Base-by-base conservation (phyloP, 2,329 filamentous ascomycete genomes). In the Coniella vitis region DNA sequence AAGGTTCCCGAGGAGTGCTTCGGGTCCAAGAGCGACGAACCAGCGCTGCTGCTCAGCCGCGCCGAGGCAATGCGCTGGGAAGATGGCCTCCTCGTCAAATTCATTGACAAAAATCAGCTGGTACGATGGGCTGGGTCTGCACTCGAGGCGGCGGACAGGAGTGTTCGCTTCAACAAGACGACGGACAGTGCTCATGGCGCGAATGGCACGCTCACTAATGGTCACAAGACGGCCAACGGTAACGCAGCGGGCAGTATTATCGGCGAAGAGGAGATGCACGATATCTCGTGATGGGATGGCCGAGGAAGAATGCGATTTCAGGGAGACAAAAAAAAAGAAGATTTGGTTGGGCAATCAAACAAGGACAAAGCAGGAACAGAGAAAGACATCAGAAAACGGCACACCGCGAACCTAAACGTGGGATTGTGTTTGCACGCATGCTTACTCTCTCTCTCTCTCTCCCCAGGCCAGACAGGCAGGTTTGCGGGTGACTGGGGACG, bases 11-110 rank as follows among this genome's bases (percentile, higher is more conserved):
- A 83, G 55, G 70, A 79, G 50, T 74, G 81, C 45, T 80, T 82
- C 67, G 66, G 69, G 60, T 51, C 48, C 32, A 48, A 47, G 13
- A 65, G 71, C 38, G 74, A 83, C 59, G 78, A 84, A 51, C 76
- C 82, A 37, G 76, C 79, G 38, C 76, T 86, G 58, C 76, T 81
- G 51, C 73, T 80, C 49, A 83, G 81, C 49, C 76, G 95, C 51
- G 68, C 84, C 22, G 78, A 82, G 21, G 87, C 88, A 50, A 85
- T 93, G 69, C 72, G 78, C 49, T 74, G 75, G 49, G 90, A 95
- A 66, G 86, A 91, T 60, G 74, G 76, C 52, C 62, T 77, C 10
- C 71, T 96, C 35, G 69, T 73, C 45, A 73, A 75, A 44, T 81
- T 81, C 61, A 72, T 93, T 17, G 78, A 85, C 48, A 83, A 83